phyloP scores from a whole-genome alignment of 1,139 yeast genomes.

The Geotrichum fermentans region DNA sequence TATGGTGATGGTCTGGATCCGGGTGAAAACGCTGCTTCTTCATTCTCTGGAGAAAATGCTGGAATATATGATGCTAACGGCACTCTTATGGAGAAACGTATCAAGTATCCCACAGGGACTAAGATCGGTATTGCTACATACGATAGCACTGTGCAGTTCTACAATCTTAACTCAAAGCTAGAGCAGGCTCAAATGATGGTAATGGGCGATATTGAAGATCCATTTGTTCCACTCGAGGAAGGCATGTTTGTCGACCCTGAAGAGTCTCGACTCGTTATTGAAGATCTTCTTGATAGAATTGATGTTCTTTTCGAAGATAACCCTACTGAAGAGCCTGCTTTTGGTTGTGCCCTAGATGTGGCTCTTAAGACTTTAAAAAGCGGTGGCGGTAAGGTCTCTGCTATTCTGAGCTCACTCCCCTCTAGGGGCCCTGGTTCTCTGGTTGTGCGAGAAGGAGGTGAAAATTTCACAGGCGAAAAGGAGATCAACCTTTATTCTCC shows the following conservation, averaged over 20 bases:
- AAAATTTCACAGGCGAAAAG: conserved; percentile 38
- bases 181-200: conserved; percentile 62
- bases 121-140: conserved; percentile 69
- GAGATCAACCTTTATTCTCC: conserved; percentile 59
- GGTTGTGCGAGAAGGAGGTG: conserved; percentile 43
- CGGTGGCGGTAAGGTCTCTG: conserved; percentile 77
- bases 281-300: conserved; percentile 60
- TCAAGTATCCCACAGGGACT: conserved; percentile 41
- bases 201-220: conserved; percentile 69
- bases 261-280: conserved; percentile 59
- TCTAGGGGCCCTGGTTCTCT: conserved; percentile 83
- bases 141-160: conserved; percentile 70
- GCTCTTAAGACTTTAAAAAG: conserved; percentile 65
- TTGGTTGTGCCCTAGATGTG: conserved; percentile 71
- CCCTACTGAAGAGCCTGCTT: conserved; percentile 62
- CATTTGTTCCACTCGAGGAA: conserved; percentile 71
- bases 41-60: conserved; percentile 23
- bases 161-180: conserved; percentile 54
- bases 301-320: conserved; percentile 47
- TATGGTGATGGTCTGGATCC: conserved; percentile 33
- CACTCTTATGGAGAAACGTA: conserved; percentile 17
- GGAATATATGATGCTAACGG: conserved; percentile 29
- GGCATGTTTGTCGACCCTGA: conserved; percentile 81
- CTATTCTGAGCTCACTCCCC: conserved; percentile 66
- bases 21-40: conserved; percentile 23